Conservation (phyloP, 768 basidiomycete species). For the Mycena vitilis region DNA sequence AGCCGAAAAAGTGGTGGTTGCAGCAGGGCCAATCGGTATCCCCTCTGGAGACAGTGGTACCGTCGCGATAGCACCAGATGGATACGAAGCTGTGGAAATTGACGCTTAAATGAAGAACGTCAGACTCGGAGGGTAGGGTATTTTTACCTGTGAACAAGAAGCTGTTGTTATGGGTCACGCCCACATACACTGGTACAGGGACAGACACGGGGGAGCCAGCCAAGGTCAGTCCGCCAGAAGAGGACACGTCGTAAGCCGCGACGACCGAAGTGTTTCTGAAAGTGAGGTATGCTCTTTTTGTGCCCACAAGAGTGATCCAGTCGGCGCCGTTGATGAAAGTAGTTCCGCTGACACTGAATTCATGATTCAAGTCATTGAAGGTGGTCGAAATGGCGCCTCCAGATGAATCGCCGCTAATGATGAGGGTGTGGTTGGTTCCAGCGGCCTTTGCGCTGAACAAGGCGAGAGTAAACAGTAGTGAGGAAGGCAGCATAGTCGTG, state of each 20-base stretch:
- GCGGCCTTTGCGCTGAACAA: background rate
- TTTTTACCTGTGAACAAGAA: constrained; percentile 26
- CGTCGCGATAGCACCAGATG: constrained; percentile 23
- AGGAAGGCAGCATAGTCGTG: constrained; percentile 1
- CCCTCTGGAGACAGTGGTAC: constrained; percentile 14
- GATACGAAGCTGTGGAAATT: constrained; percentile 11
- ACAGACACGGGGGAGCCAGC: constrained; percentile 14
- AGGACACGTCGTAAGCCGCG: constrained; percentile 28
- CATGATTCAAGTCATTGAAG: constrained; percentile 19
- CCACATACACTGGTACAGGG: constrained; percentile 28
- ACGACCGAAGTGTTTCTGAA: constrained; percentile 25
- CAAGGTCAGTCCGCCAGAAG: constrained; percentile 18
- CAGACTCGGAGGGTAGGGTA: background rate
- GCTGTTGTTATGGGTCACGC: constrained; percentile 24
- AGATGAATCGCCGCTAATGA: constrained; percentile 31
- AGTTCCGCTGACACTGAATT: background rate
- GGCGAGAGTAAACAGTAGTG: background rate
- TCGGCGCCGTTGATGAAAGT: constrained; percentile 21
- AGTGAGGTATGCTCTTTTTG: constrained; percentile 24
- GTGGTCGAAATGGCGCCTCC: constrained; percentile 21
- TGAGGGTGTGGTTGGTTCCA: constrained; percentile 23
- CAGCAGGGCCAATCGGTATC: constrained; percentile 20
- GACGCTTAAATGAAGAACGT: background rate
- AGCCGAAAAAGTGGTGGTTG: constrained; percentile 24
- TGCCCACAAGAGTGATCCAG: constrained; percentile 24